Conservation (phyloP, 2,329 filamentous ascomycete species). For the Juglanconis oblonga region DNA sequence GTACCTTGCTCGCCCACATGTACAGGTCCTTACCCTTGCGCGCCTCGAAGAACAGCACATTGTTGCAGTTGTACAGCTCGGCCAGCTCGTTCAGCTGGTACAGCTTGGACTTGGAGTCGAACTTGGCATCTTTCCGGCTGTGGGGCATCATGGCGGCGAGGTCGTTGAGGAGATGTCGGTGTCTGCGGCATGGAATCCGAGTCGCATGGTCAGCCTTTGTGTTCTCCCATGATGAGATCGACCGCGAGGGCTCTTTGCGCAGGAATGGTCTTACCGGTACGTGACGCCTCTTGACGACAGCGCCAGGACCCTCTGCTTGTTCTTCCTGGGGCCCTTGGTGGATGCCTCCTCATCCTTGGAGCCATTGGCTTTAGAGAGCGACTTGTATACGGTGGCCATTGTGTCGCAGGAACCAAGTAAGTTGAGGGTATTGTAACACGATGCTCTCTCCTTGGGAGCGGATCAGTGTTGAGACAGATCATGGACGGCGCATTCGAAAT, state of each 20-base stretch:
- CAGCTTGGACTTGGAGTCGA: slow-evolving; percentile 91
- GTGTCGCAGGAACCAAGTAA: slow-evolving; percentile 22
- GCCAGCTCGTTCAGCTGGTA: slow-evolving; percentile 73
- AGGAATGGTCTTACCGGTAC: slow-evolving; percentile 57
- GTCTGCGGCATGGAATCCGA: slow-evolving; percentile 48
- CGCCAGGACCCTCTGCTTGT: slow-evolving; percentile 78
- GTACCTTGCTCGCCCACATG: slow-evolving; percentile 87
- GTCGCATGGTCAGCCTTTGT: neutral
- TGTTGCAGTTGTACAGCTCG: slow-evolving; percentile 82
- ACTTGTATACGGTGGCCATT: slow-evolving; percentile 76
- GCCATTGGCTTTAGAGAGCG: slow-evolving; percentile 58
- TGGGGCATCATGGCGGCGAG: slow-evolving; percentile 87
- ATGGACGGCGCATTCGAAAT: neutral
- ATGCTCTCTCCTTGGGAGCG: neutral
- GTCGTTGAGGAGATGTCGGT: slow-evolving; percentile 90
- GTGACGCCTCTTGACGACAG: slow-evolving; percentile 91
- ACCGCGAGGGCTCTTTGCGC: neutral
- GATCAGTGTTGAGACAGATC: neutral
- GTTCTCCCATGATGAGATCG: neutral
- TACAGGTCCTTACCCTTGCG: slow-evolving; percentile 94
- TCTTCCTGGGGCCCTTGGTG: slow-evolving; percentile 54
- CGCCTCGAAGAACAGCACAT: slow-evolving; percentile 91
- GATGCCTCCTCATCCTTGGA: slow-evolving; percentile 44
- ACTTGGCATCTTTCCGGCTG: slow-evolving; percentile 89
- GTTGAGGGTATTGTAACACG: neutral